These are phyloP conservation scores for Phymatotrichopsis omnivora DNA, from an alignment of 2,329 filamentous ascomycete species.

Conservation along the genomic window DNA sequence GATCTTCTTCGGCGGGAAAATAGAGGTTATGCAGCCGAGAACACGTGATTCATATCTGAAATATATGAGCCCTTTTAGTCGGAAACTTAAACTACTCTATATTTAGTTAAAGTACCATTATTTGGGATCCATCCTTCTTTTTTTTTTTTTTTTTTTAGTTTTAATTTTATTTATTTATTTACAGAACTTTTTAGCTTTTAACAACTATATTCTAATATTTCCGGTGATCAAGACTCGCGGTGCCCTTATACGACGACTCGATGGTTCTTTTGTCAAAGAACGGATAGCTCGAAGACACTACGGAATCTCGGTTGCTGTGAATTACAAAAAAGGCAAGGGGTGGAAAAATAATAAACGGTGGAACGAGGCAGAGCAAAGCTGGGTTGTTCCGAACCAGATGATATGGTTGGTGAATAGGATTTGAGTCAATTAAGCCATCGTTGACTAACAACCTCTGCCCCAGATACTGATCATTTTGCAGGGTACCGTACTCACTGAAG, in stretches of 20 bases:
- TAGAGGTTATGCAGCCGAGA: constrained; percentile 12
- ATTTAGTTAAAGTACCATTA: constrained; percentile 17
- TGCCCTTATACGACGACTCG: constrained; percentile 15
- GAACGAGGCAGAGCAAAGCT: neutral
- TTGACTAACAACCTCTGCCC: neutral
- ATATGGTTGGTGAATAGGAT: neutral
- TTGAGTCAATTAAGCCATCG: too few species aligned
- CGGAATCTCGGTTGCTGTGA: constrained; percentile 1
- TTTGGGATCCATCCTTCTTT: too few species aligned
- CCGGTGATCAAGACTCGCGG: constrained; percentile 14
- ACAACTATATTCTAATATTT: too few species aligned
- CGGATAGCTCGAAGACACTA: constrained; percentile 17
- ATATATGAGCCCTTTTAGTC: neutral
- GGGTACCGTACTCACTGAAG: neutral
- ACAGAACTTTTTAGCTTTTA: too few species aligned
- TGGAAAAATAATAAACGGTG: neutral
- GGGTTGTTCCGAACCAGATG: neutral
- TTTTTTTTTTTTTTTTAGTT: too few species aligned
- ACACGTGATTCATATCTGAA: constrained; percentile 8
- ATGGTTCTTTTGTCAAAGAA: constrained; percentile 12
- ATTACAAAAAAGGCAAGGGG: neutral
- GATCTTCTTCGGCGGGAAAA: neutral
- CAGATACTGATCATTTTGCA: neutral
- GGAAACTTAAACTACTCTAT: neutral
- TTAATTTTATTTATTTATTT: too few species aligned